phyloP scores from a whole-genome alignment of 2,329 filamentous ascomycete genomes.

The Venturia pyrina region DNA sequence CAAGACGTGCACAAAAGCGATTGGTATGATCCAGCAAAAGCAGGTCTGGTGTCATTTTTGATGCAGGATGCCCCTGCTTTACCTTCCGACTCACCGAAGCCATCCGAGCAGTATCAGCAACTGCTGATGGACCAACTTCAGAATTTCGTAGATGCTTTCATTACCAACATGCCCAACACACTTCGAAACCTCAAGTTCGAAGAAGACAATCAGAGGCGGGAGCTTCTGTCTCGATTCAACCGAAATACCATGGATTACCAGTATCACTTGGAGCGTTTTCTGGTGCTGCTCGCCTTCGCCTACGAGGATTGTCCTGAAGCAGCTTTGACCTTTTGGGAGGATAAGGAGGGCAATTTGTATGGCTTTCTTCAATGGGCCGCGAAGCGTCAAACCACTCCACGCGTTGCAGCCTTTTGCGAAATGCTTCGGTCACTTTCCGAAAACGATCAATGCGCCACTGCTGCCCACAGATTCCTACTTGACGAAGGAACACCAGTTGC shows the following conservation, averaged over 20 bases:
- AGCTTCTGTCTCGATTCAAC: conserved; percentile 33
- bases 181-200: conserved; percentile 76
- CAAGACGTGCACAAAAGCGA: conserved; percentile 70
- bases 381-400: conserved; percentile 84
- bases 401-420: conserved; percentile 93
- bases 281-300: conserved; percentile 83
- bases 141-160: conserved; percentile 80
- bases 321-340: conserved; percentile 81
- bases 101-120: conserved; percentile 61
- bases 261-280: conserved; percentile 69
- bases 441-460: conserved; percentile 70
- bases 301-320: conserved; percentile 80
- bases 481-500: conserved; percentile 63
- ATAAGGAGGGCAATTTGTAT: conserved; percentile 83
- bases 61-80: conserved; percentile 69
- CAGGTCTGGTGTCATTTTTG: conserved; percentile 71
- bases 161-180: conserved; percentile 89
- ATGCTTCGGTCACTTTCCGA: conserved; percentile 84
- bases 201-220: conserved; percentile 72
- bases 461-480: conserved; percentile 79
- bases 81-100: conserved; percentile 55
- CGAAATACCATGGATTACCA: conserved; percentile 27
- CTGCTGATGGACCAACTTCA: conserved; percentile 75
- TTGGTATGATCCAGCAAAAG: conserved; percentile 81
- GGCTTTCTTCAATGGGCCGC: conserved; percentile 98